A percentile compares a stretch with the other conserved stretches of the same genome.
Evolutionary conservation across 176 grass and related monocot genomes (phyloP).

Genomic region (Musa itinerans): DNA sequence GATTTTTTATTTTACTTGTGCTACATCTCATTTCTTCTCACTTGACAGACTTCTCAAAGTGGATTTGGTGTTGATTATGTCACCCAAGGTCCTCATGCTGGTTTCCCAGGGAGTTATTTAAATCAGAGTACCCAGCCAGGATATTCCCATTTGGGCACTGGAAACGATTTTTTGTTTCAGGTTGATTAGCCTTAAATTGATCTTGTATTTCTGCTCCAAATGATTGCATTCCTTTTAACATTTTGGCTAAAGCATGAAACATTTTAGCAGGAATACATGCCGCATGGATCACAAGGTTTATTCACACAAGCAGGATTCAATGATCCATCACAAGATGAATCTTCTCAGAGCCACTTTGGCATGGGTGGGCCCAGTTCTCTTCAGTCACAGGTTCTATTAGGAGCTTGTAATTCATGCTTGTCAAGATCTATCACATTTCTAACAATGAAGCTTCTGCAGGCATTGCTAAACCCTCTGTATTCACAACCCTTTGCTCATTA

Average conservation of each 20-base stretch:
- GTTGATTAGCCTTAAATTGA: conserved; percentile 1
- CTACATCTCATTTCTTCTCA: not conserved
- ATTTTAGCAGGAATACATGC: conserved; percentile 71
- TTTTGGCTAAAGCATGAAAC: not conserved
- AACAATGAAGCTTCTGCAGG: conserved; percentile 1
- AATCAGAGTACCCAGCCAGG: conserved; percentile 85
- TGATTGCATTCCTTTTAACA: conserved; percentile 7
- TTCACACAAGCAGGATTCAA: conserved; percentile 90
- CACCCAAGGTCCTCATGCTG: conserved; percentile 69
- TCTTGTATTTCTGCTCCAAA: not conserved
- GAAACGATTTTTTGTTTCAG: conserved; percentile 83
- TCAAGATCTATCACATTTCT: not conserved
- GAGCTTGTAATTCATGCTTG: conserved; percentile 1
- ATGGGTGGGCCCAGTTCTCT: conserved; percentile 52
- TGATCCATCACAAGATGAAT: conserved; percentile 84
- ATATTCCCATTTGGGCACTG: conserved; percentile 69
- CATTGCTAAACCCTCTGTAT: not conserved
- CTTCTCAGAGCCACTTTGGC: conserved; percentile 80
- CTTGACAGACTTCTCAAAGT: conserved; percentile 70
- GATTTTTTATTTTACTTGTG: not conserved
- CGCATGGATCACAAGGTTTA: conserved; percentile 81
- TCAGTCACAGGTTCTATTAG: conserved; percentile 74
- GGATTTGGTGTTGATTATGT: conserved; percentile 88
- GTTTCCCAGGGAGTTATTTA: conserved; percentile 80
- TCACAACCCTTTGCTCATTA: conserved; percentile 15